Evolutionary conservation across 208 protist species (phyloP).

Genomic region (Trypanosomatidae sp.): DNA sequence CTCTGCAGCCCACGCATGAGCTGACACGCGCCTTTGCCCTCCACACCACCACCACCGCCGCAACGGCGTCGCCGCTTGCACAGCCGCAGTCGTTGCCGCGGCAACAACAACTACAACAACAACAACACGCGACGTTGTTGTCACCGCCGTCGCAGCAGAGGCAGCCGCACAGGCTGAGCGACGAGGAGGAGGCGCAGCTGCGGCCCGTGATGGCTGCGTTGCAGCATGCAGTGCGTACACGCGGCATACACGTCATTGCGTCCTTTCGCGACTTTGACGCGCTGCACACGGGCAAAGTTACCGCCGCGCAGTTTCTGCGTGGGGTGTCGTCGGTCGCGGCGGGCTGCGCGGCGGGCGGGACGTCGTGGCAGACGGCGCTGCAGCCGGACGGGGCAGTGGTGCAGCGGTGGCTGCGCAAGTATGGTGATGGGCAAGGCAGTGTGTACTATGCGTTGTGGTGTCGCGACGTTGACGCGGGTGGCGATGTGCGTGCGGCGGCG

Average conservation of each 20-base stretch:
- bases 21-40: background rate
- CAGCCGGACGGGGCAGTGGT: constrained; percentile 12
- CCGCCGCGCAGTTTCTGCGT: constrained; percentile 44
- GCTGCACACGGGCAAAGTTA: constrained; percentile 56
- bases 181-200: constrained; percentile 31
- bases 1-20: too few relatives aligned
- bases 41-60: too few relatives aligned
- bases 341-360: background rate
- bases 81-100: too few relatives aligned
- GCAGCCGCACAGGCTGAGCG: too few relatives aligned
- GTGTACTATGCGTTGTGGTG: constrained; percentile 72
- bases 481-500: too few relatives aligned
- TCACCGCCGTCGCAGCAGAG: too few relatives aligned
- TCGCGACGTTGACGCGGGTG: constrained; percentile 29
- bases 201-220: constrained; percentile 15
- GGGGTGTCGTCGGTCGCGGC: constrained; percentile 20
- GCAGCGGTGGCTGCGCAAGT: constrained; percentile 51
- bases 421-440: constrained; percentile 46
- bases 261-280: constrained; percentile 73
- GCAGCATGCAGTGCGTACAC: constrained; percentile 22
- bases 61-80: too few relatives aligned
- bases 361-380: constrained; percentile 1
- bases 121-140: too few relatives aligned
- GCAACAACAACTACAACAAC: too few relatives aligned
- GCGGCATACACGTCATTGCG: constrained; percentile 25